Conservation (phyloP, 2,329 filamentous ascomycete species). For the Colletotrichum kahawae region DNA sequence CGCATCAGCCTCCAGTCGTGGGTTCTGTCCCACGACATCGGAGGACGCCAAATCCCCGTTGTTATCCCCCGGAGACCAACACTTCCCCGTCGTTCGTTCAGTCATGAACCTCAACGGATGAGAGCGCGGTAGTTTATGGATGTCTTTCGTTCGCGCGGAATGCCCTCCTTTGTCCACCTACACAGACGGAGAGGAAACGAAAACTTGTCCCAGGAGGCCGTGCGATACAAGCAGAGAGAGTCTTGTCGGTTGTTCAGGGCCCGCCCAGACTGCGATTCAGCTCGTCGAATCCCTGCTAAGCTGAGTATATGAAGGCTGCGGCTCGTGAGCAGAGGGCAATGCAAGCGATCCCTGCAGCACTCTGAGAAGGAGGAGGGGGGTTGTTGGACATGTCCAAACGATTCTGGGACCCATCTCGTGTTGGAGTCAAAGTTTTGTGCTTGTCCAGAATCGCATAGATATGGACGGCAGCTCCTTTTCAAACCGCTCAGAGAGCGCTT, state of each 20-base stretch:
- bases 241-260: constrained; percentile 30
- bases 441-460: constrained; percentile 68
- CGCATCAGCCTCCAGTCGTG: constrained; percentile 59
- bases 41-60: constrained; percentile 54
- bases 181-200: constrained; percentile 78
- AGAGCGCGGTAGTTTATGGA: constrained; percentile 87
- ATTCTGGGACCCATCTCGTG: constrained; percentile 82
- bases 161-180: constrained; percentile 62
- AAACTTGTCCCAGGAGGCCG: constrained; percentile 91
- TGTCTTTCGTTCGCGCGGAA: constrained; percentile 87
- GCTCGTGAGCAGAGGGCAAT: constrained; percentile 4
- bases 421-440: constrained; percentile 94
- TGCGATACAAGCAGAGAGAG: constrained; percentile 82
- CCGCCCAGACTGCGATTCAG: constrained; percentile 19
- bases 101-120: constrained; percentile 51
- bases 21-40: constrained; percentile 44
- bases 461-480: not conserved
- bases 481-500: not conserved
- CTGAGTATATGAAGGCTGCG: constrained; percentile 27
- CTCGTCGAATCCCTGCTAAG: constrained; percentile 32
- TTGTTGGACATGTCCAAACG: constrained; percentile 24
- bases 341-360: not conserved
- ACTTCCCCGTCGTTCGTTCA: constrained; percentile 50
- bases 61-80: constrained; percentile 30
- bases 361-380: not conserved